Base-by-base conservation (phyloP, 805 yeast species). In the Kluyveromyces aestuarii region DNA sequence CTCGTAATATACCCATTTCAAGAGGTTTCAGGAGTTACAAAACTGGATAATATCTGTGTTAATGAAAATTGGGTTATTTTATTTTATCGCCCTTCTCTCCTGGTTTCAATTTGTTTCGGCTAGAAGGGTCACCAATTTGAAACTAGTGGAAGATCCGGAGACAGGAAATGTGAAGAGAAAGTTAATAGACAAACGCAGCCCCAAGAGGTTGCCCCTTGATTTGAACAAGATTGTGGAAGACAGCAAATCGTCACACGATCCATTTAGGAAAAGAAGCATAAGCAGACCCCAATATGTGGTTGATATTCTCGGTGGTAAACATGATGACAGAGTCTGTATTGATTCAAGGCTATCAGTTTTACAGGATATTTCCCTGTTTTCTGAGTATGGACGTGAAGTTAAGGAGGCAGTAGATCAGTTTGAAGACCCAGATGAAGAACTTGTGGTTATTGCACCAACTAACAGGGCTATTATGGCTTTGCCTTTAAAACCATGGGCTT, bases 401-500 rank as follows among this genome's bases (percentile, higher is more conserved):
- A 67, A 73, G 14, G 74, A 70, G 11, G 59, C 83, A 27, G 72
- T 76, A 27, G 49, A 58, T 17, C 72, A 74, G 52, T 74, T 84
- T 53, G 80, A 75, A 50, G 64, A 71, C 50, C 62, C 66, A 14
- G 66, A 69, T 30, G 57, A 59, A 37, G 69, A 69, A 56, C 71
- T 68, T 48, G 66, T 86, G 19, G 74, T 87, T 7, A 75, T 87
- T 58, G 87, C 95, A 2, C 96, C 96, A 8, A 70, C 79, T 2
- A 79, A 87, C 58, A 64, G 63, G 11, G 90, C 87, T 3, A 70
- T 87, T 50, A 67, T 67, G 33, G 66, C 71, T 1, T 59, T 82
- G 44, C 11, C 64, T 3, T 48, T 62, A 48, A 87, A 87, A 62
- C 96, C 96, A 18, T 88, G 95, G 96, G 82, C 83, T 60, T 87